These are phyloP conservation scores for Penicillium cataractarum DNA, from an alignment of 495 filamentous ascomycete genomes.

Conservation along the genomic window DNA sequence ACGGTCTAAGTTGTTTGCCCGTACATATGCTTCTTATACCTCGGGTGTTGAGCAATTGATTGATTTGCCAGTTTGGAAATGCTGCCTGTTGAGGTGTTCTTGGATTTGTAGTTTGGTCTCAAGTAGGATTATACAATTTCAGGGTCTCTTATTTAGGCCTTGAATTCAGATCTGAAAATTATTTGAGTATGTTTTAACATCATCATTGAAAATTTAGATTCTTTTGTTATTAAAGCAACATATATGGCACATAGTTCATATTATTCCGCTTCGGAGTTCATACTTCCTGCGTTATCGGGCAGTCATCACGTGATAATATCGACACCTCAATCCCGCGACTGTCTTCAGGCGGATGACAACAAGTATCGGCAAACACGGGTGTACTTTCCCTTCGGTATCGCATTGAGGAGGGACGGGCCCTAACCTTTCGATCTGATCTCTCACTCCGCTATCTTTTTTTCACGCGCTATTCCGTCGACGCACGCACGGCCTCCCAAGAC, in stretches of 20 bases:
- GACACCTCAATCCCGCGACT: slow-evolving; percentile 16
- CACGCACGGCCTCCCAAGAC: background rate
- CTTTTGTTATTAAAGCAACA: too few species aligned
- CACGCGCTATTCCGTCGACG: background rate
- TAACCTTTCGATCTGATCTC: background rate
- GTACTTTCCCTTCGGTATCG: slow-evolving; percentile 1
- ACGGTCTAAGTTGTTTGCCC: slow-evolving; percentile 4
- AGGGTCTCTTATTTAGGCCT: too few species aligned
- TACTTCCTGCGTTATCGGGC: slow-evolving; percentile 4
- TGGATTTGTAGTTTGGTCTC: background rate
- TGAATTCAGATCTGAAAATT: too few species aligned
- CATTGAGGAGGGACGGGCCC: background rate
- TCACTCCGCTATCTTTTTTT: background rate
- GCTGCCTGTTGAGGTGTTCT: background rate
- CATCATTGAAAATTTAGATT: too few species aligned
- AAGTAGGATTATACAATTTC: background rate
- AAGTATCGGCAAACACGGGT: background rate
- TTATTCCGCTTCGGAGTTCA: background rate
- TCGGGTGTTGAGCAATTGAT: slow-evolving; percentile 7
- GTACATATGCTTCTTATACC: slow-evolving; percentile 20
- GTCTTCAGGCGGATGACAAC: slow-evolving; percentile 8
- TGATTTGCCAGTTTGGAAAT: background rate
- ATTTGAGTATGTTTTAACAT: too few species aligned
- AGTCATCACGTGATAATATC: slow-evolving; percentile 15
- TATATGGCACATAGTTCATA: background rate